Evolutionary conservation across 805 yeast genomes (phyloP).

Genomic region (Saturnispora bothae): DNA sequence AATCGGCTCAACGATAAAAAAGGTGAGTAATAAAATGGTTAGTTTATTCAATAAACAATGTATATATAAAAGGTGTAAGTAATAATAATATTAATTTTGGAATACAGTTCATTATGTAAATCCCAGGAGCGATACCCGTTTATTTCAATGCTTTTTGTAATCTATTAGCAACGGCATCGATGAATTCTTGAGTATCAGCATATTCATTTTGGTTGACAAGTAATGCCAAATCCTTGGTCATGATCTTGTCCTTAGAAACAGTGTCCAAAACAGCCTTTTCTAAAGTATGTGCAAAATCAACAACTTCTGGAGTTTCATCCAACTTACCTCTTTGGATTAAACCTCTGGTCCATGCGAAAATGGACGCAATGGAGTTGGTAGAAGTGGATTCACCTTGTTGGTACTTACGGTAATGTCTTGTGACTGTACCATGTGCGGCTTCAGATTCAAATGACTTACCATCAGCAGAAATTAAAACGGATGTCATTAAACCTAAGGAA

Average conservation of each 20-base stretch:
- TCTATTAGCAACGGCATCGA: conserved; percentile 60
- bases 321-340: conserved; percentile 70
- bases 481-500: conserved; percentile 75
- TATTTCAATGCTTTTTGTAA: conserved; percentile 17
- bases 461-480: conserved; percentile 73
- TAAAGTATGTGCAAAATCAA: conserved; percentile 51
- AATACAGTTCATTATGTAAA: no score
- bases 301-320: conserved; percentile 62
- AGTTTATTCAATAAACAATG: conserved; percentile 6
- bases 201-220: conserved; percentile 49
- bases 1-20: background rate
- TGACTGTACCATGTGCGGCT: conserved; percentile 84
- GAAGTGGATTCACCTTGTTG: conserved; percentile 78
- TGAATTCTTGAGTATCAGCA: conserved; percentile 66
- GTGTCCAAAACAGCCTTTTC: conserved; percentile 64
- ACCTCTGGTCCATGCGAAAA: conserved; percentile 84
- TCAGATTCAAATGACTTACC: conserved; percentile 80
- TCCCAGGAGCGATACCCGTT: no score
- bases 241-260: conserved; percentile 61
- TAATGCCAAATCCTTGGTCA: conserved; percentile 77
- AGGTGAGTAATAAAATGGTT: background rate
- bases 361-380: conserved; percentile 77
- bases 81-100: background rate
- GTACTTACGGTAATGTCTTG: conserved; percentile 75
- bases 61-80: background rate